A percentile compares a stretch with the other conserved stretches of the same genome.
These are phyloP conservation scores for Nidularia pulvinata DNA, from an alignment of 768 basidiomycete genomes.

Conservation along the genomic window DNA sequence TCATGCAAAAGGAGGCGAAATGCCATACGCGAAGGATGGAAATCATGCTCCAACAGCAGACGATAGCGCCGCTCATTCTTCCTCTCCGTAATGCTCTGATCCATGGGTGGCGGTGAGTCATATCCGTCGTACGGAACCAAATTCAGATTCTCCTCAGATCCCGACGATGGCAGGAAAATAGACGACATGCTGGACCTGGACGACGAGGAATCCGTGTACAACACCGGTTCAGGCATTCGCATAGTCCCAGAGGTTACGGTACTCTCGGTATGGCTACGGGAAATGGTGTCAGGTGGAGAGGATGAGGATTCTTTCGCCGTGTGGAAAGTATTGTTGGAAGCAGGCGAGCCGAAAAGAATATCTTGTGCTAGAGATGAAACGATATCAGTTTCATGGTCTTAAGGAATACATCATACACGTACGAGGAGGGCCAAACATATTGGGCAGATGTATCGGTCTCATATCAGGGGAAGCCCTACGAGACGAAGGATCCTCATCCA, in stretches of 20 bases:
- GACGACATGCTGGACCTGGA: constrained; percentile 16
- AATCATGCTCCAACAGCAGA: constrained; percentile 63
- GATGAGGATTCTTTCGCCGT: neutral
- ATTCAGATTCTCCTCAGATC: constrained; percentile 7
- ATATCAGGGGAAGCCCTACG: constrained; percentile 28
- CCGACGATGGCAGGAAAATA: constrained; percentile 6
- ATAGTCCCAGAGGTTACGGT: constrained; percentile 25
- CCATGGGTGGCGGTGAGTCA: constrained; percentile 39
- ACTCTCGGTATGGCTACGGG: constrained; percentile 25
- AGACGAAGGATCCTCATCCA: constrained; percentile 10
- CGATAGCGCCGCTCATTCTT: constrained; percentile 71
- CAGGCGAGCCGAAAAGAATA: neutral
- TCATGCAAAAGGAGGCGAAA: neutral
- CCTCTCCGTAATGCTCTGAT: constrained; percentile 36
- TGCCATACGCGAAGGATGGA: constrained; percentile 65
- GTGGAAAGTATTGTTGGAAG: neutral
- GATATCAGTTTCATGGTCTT: neutral
- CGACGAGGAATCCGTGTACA: constrained; percentile 36
- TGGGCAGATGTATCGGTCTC: constrained; percentile 20
- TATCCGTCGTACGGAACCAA: constrained; percentile 25
- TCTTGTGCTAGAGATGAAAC: neutral
- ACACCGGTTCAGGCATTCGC: constrained; percentile 33
- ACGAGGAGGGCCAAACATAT: constrained; percentile 11
- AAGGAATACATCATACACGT: neutral
- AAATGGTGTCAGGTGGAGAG: neutral